Evolutionary conservation across 805 yeast species (phyloP), one percentile per base, ranked within the genome.

Genomic region (Metschnikowia lachancei): DNA sequence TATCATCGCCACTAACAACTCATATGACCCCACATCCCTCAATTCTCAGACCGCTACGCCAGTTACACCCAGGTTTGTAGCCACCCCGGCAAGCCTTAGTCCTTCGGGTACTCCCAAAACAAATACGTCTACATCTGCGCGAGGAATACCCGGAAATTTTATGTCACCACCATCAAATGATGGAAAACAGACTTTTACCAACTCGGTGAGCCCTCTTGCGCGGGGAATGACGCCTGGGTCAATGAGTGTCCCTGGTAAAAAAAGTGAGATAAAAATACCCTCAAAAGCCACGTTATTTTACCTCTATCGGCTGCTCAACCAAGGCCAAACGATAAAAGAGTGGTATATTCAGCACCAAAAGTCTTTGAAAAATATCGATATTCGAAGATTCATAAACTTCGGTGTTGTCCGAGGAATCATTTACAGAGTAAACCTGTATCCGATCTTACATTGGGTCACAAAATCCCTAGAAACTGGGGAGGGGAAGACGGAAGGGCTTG

Each of bases 381-480:
- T 94, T 3, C 74, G 98, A 52, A 70, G 95, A 45, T 87, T 94
- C 56, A 71, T 94, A 17, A 81, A 90, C 16, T 94, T 91, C 71
- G 99, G 99, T 1, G 76, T 88, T 2, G 70, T 88, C 19, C 78
- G 89, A 50, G 89, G 95, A 0, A 58, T 94, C 5, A 84, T 95
- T 8, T 90, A 90, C 61, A 68, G 97, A 42, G 86, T 90, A 1
- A 77, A 85, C 45, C 71, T 90, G 17, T 87, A 80, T 59, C 97
- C 98, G 0, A 67, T 87, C 1, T 63, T 80, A 43, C 69, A 64
- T 30, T 62, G 66, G 36, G 58, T 75, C 12, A 64, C 66, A n/a
- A 64, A 66, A 35, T 63, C 71, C 0, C 58, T 69, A 2, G 78
- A 74, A 33, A 47, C 49, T 34, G 51, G 52, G 8, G 51, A 47